Evolutionary conservation across 2,329 filamentous ascomycete species (phyloP), one percentile per base, ranked within the genome.

Genomic region (Alternaria brassicae): DNA sequence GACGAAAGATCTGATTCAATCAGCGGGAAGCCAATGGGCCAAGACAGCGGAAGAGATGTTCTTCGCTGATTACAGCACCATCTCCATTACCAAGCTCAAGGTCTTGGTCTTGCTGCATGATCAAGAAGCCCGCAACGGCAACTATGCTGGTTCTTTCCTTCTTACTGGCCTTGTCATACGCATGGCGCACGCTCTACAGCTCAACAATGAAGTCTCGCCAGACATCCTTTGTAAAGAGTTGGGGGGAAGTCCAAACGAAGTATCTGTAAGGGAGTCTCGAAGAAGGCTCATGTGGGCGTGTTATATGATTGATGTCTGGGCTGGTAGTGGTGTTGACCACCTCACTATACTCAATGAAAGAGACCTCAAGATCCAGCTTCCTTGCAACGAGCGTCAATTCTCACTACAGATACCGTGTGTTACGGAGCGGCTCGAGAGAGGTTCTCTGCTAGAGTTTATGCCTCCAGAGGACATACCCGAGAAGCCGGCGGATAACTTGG

Each of bases 281-380:
- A 63, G 72, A 53, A 59, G 72, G n/a, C 48, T 75, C 9, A 75
- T 75, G 72, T 75, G 72, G 72, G 71, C 72, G 9, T 75, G 72
- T 48, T 75, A 74, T 52, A 72, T 75, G 71, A 69, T 75, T 37
- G 72, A 75, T 56, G 72, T 75, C 9, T 75, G 72, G 72, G 72
- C 72, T 36, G 72, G 72, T 10, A 74, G 72, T 55, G 72, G 72
- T 9, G 71, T 75, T 10, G 72, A 75, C 49, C 72, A 72, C 44
- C 61, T 75, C 32, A 75, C 72, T 19, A 74, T 75, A 12, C 37
- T 75, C 47, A 75, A 70, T 55, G 71, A 75, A 57, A 70, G 65
- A 45, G 72, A 75, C 34, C 66, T 75, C 53, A 74, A 72, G 60
- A 70, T 75, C 19, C 72, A 75, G 42, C 63, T 75, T 12, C 72